Conservation (phyloP, 352 stramenopile genomes). For the Globisporangium apiculatum region DNA sequence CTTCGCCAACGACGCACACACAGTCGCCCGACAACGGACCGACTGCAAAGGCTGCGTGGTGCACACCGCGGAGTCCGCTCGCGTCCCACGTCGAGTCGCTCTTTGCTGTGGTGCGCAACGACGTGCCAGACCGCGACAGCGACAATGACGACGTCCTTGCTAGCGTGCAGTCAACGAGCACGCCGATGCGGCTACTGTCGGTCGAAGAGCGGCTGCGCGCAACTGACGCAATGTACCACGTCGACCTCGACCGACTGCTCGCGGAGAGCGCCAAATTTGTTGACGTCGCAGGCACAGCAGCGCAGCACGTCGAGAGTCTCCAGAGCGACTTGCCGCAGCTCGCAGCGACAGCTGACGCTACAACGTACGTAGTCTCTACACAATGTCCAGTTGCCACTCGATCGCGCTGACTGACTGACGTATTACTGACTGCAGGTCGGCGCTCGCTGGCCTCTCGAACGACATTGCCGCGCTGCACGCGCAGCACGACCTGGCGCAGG, state of each 20-base stretch:
- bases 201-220: conserved; percentile 37
- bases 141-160: neutral
- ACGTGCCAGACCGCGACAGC: neutral
- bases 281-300: conserved; percentile 43
- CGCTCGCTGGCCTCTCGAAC: conserved; percentile 27
- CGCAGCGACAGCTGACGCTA: conserved; percentile 24
- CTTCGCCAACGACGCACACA: conserved; percentile 25
- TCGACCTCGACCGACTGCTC: conserved; percentile 40
- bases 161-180: conserved; percentile 6
- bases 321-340: conserved; percentile 41
- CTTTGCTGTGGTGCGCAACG: conserved; percentile 15
- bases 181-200: conserved; percentile 29
- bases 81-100: conserved; percentile 28
- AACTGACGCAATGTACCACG: conserved; percentile 34
- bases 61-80: conserved; percentile 37
- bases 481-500: conserved; percentile 28
- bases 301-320: conserved; percentile 43
- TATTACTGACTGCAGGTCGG: conserved; percentile 12
- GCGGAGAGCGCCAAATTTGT: conserved; percentile 51
- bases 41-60: conserved; percentile 42
- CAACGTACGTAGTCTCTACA: conserved; percentile 17
- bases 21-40: conserved; percentile 10
- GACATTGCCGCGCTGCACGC: conserved; percentile 40
- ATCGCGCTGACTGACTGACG: neutral
- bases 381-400: neutral